A percentile compares a stretch with the other conserved stretches of the same genome.
Conservation (phyloP, 805 yeast genomes). For the Yamadazyma akitaensis region DNA sequence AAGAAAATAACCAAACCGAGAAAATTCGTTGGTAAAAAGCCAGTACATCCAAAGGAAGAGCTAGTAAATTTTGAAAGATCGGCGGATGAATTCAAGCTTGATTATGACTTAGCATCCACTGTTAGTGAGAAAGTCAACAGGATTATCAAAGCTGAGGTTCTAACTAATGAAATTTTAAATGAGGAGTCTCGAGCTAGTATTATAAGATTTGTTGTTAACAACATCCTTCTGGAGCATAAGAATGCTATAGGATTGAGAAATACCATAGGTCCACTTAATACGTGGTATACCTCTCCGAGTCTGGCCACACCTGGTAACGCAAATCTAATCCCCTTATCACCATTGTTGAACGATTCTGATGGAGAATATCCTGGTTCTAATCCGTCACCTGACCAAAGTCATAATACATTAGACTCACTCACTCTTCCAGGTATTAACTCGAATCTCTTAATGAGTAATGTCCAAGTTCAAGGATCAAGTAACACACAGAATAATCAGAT, state of each 20-base stretch:
- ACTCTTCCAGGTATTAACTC: conserved; percentile 13
- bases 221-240: conserved; percentile 8
- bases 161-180: conserved; percentile 3
- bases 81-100: conserved; percentile 4
- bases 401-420: conserved; percentile 8
- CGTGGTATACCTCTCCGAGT: conserved; percentile 10
- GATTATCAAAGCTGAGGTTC: conserved; percentile 6
- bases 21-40: not conserved
- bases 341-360: conserved; percentile 26
- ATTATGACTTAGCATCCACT: conserved; percentile 6
- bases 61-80: conserved; percentile 1
- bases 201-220: conserved; percentile 5
- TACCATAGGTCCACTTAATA: not conserved
- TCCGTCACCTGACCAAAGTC: conserved; percentile 3
- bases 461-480: not conserved
- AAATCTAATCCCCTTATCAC: conserved; percentile 29
- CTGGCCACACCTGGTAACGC: conserved; percentile 4
- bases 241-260: conserved; percentile 3
- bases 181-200: conserved; percentile 10
- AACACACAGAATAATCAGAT: conserved; percentile 7
- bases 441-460: conserved; percentile 2
- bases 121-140: conserved; percentile 8
- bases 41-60: not conserved
- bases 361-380: conserved; percentile 15
- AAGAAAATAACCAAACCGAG: not conserved